These are phyloP conservation scores for Trichaptum fuscoviolaceum DNA, from an alignment of 768 basidiomycete genomes.

Conservation along the genomic window DNA sequence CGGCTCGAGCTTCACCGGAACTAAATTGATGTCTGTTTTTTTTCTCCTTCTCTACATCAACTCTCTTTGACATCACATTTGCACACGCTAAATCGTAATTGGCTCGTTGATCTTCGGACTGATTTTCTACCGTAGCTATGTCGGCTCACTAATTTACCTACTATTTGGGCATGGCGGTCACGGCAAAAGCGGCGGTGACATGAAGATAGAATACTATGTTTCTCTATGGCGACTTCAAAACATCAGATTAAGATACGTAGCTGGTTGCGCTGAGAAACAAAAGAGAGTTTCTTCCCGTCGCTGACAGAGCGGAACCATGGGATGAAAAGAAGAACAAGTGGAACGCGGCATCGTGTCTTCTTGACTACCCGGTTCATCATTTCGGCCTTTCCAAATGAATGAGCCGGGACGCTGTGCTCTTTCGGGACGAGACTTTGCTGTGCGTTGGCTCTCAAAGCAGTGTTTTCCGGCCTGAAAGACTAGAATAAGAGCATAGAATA, in stretches of 20 bases:
- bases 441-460: neutral
- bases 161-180: neutral
- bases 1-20: neutral
- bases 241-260: neutral
- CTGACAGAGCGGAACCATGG: neutral
- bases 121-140: neutral
- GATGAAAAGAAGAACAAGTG: neutral
- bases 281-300: neutral
- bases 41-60: neutral
- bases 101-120: neutral
- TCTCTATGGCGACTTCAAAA: neutral
- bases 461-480: neutral
- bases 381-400: constrained; percentile 1
- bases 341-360: neutral
- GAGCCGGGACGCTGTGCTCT: neutral
- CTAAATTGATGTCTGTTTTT: neutral
- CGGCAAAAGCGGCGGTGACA: neutral
- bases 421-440: neutral
- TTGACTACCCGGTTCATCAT: neutral
- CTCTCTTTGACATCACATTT: constrained; percentile 1
- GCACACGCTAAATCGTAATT: neutral
- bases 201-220: neutral
- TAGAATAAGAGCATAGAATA: neutral
- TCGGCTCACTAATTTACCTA: no score
- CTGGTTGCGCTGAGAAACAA: neutral